Percentiles rank a stretch among this genome's conserved stretches.
These are phyloP conservation scores for Backusella sp. DNA, from an alignment of 192 early-diverging fungal species.

Conservation along the genomic window DNA sequence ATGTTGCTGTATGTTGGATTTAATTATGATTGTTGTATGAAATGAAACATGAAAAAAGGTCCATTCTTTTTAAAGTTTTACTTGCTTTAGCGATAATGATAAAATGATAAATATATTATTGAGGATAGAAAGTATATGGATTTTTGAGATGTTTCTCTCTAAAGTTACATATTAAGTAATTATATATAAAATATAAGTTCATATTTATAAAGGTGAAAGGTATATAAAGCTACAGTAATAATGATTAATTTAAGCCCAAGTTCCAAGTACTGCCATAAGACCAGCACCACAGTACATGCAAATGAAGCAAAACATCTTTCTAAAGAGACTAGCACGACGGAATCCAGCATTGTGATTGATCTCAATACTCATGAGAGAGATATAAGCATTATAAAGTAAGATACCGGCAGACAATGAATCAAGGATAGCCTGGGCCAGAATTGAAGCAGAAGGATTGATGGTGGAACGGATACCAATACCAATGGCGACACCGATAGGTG, in stretches of 20 bases:
- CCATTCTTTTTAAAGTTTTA: not conserved
- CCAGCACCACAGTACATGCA: slow-evolving; percentile 35
- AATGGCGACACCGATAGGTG: slow-evolving; percentile 76
- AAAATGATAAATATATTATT: not conserved
- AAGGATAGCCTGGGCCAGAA: slow-evolving; percentile 68
- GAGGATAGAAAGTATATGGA: not conserved
- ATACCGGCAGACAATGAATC: slow-evolving; percentile 82
- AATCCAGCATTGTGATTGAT: slow-evolving; percentile 35
- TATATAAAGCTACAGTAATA: not conserved
- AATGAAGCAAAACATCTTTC: slow-evolving; percentile 24
- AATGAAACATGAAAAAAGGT: not conserved
- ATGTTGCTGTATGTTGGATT: not conserved
- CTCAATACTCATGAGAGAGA: slow-evolving; percentile 63
- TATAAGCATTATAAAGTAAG: slow-evolving; percentile 71
- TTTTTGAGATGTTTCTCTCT: not conserved
- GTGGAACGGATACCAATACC: slow-evolving; percentile 71
- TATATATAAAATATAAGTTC: not conserved
- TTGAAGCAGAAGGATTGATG: slow-evolving; percentile 57
- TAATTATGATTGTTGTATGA: not conserved
- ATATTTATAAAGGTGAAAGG: not conserved
- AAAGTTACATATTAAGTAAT: not conserved
- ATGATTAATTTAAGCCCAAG: slow-evolving; percentile 29
- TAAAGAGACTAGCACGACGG: not conserved
- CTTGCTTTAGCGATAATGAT: not conserved
- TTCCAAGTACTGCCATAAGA: slow-evolving; percentile 33